A percentile compares a stretch with the other conserved stretches of the same genome.
These are phyloP conservation scores for Irpex rosettiformis DNA, from an alignment of 1,284 basidiomycete species.

Conservation along the genomic window DNA sequence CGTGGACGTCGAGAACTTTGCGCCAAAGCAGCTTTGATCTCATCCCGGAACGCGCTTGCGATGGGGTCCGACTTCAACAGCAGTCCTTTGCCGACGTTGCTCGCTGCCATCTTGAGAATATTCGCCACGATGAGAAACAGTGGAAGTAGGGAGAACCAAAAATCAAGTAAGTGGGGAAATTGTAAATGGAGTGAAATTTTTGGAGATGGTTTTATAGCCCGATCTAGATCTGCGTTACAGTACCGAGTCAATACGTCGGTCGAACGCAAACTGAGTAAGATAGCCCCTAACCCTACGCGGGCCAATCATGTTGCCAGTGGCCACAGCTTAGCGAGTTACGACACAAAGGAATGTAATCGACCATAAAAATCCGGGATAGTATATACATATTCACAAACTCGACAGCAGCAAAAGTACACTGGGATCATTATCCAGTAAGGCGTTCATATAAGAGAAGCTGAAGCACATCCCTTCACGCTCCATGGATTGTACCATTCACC, in stretches of 20 bases:
- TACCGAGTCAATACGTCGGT: neutral
- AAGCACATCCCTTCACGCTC: no score
- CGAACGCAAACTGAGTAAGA: no score
- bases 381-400: neutral
- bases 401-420: neutral
- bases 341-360: neutral
- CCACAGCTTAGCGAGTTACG: neutral
- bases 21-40: constrained; percentile 53
- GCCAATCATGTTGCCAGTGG: neutral
- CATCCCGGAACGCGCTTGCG: constrained; percentile 63
- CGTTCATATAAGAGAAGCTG: neutral
- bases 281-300: neutral
- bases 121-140: neutral
- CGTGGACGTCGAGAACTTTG: constrained; percentile 52
- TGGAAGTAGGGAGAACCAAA: neutral
- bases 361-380: neutral
- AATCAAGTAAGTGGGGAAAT: neutral
- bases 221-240: constrained; percentile 2
- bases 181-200: neutral
- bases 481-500: constrained; percentile 28
- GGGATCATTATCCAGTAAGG: neutral
- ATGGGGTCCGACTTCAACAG: constrained; percentile 74
- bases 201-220: neutral
- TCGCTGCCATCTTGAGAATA: constrained; percentile 8
- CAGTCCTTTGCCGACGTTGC: constrained; percentile 55